These are phyloP conservation scores for Termitomyces sp. DNA, from an alignment of 768 basidiomycete species.

Conservation along the genomic window DNA sequence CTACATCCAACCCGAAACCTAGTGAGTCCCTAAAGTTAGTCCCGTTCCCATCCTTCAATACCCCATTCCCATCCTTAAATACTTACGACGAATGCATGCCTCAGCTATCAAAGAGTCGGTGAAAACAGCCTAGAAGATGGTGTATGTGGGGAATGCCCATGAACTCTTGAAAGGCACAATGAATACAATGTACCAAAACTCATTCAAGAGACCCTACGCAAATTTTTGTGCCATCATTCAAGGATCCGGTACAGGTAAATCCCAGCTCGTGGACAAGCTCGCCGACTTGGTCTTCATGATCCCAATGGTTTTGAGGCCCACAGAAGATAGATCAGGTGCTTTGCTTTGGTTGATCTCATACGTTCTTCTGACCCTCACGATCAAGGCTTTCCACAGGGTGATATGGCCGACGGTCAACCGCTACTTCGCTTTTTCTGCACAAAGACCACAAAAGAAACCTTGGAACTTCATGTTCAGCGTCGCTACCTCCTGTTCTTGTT, in stretches of 20 bases:
- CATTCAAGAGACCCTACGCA: not conserved
- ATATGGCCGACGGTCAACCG: not conserved
- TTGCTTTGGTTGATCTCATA: not conserved
- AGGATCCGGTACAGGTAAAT: slow-evolving; percentile 6
- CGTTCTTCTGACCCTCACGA: not conserved
- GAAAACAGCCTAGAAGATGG: not conserved
- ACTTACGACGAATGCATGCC: not conserved
- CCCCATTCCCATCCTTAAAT: not conserved
- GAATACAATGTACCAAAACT: not conserved
- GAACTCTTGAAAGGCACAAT: not conserved
- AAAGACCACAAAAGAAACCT: accelerated
- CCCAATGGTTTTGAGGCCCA: not conserved
- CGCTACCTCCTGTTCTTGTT: not conserved
- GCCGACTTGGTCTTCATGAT: slow-evolving; percentile 3
- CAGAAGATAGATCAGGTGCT: not conserved
- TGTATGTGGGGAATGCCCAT: not conserved
- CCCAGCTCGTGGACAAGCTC: slow-evolving; percentile 7
- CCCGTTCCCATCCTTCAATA: not conserved
- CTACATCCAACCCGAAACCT: too few relatives aligned
- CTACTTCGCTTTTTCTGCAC: not conserved
- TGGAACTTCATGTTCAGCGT: not conserved
- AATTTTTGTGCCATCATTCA: slow-evolving; percentile 5
- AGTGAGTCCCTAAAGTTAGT: not conserved
- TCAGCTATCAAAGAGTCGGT: not conserved
- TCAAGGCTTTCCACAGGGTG: not conserved